phyloP scores from a whole-genome alignment of 331 rosid genomes.

The Rhamnella rubrinervis region DNA sequence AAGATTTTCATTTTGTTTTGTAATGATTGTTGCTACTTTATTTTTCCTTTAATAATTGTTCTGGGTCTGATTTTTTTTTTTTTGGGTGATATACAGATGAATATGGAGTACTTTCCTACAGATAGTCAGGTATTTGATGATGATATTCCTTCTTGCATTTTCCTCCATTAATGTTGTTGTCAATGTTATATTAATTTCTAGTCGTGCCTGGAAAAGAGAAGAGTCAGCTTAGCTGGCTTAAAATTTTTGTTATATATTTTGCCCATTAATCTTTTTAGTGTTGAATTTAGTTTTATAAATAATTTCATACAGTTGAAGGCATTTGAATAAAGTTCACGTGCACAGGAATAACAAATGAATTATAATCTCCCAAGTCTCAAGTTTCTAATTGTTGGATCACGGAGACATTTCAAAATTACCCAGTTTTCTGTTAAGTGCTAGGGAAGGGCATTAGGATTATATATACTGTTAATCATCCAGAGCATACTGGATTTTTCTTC shows the following conservation, averaged over 20 bases:
- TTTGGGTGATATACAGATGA: conserved; percentile 64
- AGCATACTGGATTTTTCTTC: not conserved
- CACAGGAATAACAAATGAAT: no score
- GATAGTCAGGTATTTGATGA: conserved; percentile 73
- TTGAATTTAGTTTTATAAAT: no score
- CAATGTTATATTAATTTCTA: no score
- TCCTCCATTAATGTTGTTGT: not conserved
- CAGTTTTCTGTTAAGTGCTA: not conserved
- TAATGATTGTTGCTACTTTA: conserved; percentile 16
- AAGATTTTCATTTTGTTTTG: conserved; percentile 17
- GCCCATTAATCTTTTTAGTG: no score
- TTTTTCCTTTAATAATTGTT: not conserved
- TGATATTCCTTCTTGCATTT: conserved; percentile 15
- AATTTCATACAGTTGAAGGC: no score
- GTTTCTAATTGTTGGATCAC: no score
- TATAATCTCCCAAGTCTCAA: no score
- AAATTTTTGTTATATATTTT: no score
- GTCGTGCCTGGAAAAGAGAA: no score
- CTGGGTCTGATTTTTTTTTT: conserved; percentile 18
- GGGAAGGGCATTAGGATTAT: not conserved
- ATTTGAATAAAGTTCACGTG: no score
- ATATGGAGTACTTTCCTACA: conserved; percentile 86
- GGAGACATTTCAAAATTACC: no score
- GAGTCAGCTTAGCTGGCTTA: no score
- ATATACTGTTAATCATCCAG: not conserved